A percentile compares a stretch with the other conserved stretches of the same genome.
These are phyloP conservation scores for Diaporthe ilicicola DNA, from an alignment of 2,329 filamentous ascomycete genomes.

Conservation along the genomic window DNA sequence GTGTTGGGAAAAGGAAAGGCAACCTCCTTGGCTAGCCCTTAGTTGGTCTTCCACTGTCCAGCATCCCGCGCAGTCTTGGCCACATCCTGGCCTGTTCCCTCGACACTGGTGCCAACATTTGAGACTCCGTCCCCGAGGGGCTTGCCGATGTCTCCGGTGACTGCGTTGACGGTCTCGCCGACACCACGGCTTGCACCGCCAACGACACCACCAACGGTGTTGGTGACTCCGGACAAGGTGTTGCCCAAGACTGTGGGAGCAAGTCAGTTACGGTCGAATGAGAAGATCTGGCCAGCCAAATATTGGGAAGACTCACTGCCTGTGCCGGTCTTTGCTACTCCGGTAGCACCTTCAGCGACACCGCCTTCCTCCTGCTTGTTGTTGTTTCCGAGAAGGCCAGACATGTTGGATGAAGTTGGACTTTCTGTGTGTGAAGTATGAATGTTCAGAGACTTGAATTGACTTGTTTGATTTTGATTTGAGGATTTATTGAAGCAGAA, in stretches of 20 bases:
- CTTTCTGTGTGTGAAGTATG: background rate
- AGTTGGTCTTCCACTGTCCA: conserved; percentile 33
- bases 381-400: conserved; percentile 29
- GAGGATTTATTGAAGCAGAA: background rate
- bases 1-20: background rate
- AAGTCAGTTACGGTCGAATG: background rate
- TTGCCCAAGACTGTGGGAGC: conserved; percentile 15
- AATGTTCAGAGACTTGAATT: background rate
- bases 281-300: background rate
- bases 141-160: conserved; percentile 29
- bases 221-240: conserved; percentile 28
- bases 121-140: conserved; percentile 30
- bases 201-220: conserved; percentile 31
- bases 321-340: conserved; percentile 32
- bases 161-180: conserved; percentile 28
- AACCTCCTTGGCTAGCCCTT: background rate
- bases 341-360: conserved; percentile 26
- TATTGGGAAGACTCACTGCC: conserved; percentile 8
- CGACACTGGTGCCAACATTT: conserved; percentile 29
- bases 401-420: conserved; percentile 14
- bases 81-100: conserved; percentile 27
- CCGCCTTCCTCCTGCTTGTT: conserved; percentile 26
- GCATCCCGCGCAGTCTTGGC: conserved; percentile 27
- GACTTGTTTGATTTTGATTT: background rate
- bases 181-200: conserved; percentile 29